Evolutionary conservation across 768 basidiomycete species (phyloP), one percentile per base, ranked within the genome.

Genomic region (Lepiota venenata): DNA sequence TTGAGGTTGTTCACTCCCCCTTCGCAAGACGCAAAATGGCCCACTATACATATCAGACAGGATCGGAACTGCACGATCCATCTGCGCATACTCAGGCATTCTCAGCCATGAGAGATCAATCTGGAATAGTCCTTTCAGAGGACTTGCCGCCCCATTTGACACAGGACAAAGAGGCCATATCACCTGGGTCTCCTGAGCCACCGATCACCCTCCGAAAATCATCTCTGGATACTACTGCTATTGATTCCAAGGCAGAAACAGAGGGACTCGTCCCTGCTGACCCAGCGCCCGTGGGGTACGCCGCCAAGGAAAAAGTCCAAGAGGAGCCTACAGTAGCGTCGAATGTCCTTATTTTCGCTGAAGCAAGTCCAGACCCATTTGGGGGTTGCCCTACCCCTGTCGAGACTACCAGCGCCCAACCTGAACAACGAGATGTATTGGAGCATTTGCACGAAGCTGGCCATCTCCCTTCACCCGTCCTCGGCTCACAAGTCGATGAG

Each of bases 281-380:
- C 15, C 35, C 40, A n/a, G 41, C 41, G 11, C 35, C 20, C 16
- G 50, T 56, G 16, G 56, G 37, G 16, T 16, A 1, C 7, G 29
- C 1, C 1, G 60, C 55, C 16, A 56, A 60, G 25, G 60, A 58
- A 44, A 64, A 42, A 6, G 53, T 1, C 10, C 16, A 63, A 16
- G 58, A 45, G 12, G 44, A 51, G 36, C 61, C 58, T 10, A 50
- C 40, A 12, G 61, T 65, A 16, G 57, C 61, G n/a, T 56, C 62
- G 35, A 52, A 61, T 35, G 32, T 60, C 25, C 56, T 55, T 25
- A 37, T 54, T 10, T 50, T 36, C 45, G 53, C 50, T 44, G 56
- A 47, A 14, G 41, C 32, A 35, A 55, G 55, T 41, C 27, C 57
- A 27, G 49, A 39, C 16, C 32, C 50, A 35, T 37, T 25, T 16